Evolutionary conservation across 2,329 filamentous ascomycete species (phyloP), one percentile per base, ranked within the genome.

Genomic region (Venturia effusa): DNA sequence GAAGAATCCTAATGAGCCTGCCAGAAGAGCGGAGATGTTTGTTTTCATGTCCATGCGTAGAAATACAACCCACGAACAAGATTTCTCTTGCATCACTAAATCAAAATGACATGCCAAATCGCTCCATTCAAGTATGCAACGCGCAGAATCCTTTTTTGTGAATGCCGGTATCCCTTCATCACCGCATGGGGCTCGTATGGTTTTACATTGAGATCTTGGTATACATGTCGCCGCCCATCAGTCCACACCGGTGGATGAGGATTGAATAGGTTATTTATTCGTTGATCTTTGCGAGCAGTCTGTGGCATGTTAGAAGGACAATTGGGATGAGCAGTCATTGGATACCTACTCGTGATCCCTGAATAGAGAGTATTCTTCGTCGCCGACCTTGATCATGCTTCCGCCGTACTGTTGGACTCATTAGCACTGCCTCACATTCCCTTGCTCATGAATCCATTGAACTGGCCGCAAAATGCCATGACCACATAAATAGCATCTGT

Each of bases 221-320:
- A 27, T 24, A 60, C 59, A 60, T 41, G 1, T 60, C 34, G 59
- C 19, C 17, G 19, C 4, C 55, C 22, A 6, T 27, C 59, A 40
- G 17, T 41, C 15, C 34, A 60, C 59, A 37, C 59, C 37, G n/a
- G 3, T 11, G 57, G n/a, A 60, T 39, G 13, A 39, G 15, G 17
- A 27, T 37, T 27, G 30, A 17, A 15, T 10, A 11, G 34, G 48
- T 19, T 22, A 22, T 64, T 82, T 90, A 96, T 84, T 97, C 93
- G 80, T 91, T 96, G 85, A 99, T 96, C 88, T 97, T 99, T 77
- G 94, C 94, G 67, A 99, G 86, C 71, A 99, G 90, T 78, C 93
- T 97, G 71, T 32, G 45, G 30, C n/a, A 10, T 45, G 40, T 62
- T 45, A 67, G 59, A 39, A 55, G 39, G 65, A 51, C 17, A 34